Percentiles rank a stretch among this genome's conserved stretches.
Conservation (phyloP, 257 asterid species). For the Nicotiana tomentosiformis region DNA sequence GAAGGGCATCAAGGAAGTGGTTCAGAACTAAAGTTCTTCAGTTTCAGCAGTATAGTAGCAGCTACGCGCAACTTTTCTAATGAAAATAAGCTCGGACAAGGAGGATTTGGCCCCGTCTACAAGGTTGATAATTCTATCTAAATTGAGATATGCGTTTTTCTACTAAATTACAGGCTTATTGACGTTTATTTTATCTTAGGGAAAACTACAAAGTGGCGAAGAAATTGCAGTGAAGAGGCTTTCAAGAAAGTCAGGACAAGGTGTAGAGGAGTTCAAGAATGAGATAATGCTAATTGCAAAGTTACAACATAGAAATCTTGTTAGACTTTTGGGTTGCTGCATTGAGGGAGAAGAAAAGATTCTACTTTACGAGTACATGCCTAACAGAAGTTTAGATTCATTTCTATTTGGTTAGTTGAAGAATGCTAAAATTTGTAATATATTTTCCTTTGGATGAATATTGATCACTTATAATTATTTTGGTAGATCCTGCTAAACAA, state of each 20-base stretch:
- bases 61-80: conserved; percentile 65
- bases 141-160: neutral
- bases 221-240: conserved; percentile 81
- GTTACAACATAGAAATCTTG: conserved; percentile 82
- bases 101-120: conserved; percentile 90
- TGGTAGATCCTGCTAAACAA: conserved; percentile 49
- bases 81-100: conserved; percentile 71
- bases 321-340: conserved; percentile 72
- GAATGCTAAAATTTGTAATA: neutral
- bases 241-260: conserved; percentile 71
- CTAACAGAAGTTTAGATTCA: conserved; percentile 71
- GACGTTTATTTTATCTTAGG: conserved; percentile 32
- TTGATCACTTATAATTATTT: neutral
- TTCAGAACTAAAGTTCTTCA: conserved; percentile 46
- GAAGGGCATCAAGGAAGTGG: conserved; percentile 53
- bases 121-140: conserved; percentile 29
- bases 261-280: conserved; percentile 76
- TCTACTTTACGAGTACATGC: conserved; percentile 80
- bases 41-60: conserved; percentile 42
- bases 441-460: neutral
- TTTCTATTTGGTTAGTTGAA: conserved; percentile 57
- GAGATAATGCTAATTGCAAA: conserved; percentile 67
- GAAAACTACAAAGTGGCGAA: conserved; percentile 50
- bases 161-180: neutral
- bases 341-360: conserved; percentile 74